phyloP scores from a whole-genome alignment of 176 grass and related monocot species.

The Poa annua region DNA sequence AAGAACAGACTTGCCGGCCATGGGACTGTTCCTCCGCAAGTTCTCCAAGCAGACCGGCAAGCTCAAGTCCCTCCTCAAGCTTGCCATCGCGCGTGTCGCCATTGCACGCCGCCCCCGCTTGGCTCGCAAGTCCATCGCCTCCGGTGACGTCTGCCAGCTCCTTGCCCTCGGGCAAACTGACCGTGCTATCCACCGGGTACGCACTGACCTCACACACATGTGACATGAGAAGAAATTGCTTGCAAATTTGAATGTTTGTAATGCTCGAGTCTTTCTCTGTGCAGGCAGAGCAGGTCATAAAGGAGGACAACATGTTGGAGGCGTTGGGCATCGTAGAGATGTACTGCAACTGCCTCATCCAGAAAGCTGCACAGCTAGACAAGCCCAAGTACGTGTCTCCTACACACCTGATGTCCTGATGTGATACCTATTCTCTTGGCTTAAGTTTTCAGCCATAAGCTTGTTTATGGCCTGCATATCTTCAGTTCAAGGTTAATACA shows the following conservation, averaged over 20 bases:
- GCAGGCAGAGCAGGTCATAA: constrained; percentile 54
- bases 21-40: constrained; percentile 47
- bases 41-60: constrained; percentile 41
- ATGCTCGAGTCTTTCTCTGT: background rate
- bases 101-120: constrained; percentile 28
- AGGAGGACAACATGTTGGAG: constrained; percentile 53
- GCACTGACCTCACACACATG: background rate
- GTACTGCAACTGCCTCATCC: constrained; percentile 49
- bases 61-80: constrained; percentile 48
- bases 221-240: no score
- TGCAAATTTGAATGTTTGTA: background rate
- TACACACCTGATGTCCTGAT: constrained; percentile 15
- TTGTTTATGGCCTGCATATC: background rate
- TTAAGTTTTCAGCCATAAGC: background rate
- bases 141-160: constrained; percentile 49
- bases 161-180: constrained; percentile 45
- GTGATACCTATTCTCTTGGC: background rate
- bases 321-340: constrained; percentile 51
- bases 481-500: background rate
- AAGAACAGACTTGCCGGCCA: constrained; percentile 6
- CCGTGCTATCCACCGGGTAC: constrained; percentile 42
- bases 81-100: constrained; percentile 31
- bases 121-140: constrained; percentile 43
- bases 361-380: constrained; percentile 31
- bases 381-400: constrained; percentile 32